Evolutionary conservation across 164 flowering plant species (phyloP), one percentile per base, ranked within the genome.

Genomic region (Vitis labrusca): DNA sequence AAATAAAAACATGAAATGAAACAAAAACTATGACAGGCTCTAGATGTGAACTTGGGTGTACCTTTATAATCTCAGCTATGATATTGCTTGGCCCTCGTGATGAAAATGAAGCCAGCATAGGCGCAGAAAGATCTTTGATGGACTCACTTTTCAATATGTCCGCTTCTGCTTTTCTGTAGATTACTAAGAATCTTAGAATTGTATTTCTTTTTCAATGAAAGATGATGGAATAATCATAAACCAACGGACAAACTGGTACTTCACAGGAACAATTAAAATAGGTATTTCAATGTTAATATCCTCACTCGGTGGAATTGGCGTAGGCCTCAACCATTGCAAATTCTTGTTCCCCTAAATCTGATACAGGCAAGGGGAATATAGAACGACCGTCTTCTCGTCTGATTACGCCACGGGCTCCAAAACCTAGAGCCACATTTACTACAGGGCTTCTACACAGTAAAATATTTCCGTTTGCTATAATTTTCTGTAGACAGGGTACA

Each of bases 381-480:
- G 1, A 8, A 15, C 70, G 8, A 54, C 30, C 59, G 55, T 67
- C 74, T 11, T 49, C 0, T 23, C 1, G 8, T 2, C 13, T 0
- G 12, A 82, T 72, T 8, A 51, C 1, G 0, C 80, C 85, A 2
- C 57, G 5, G 1, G 78, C 85, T 48, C 82, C 80, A 50, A 44
- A 66, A 23, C 15, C 9, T 0, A 4, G 1, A 57, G 78, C 72
- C 10, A 59, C 80, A 2, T 2, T 0, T 23, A 23, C 2, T 23
- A 23, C 27, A 23, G 27, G 27, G 27, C 27, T 1, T 23, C 27
- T 23, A 23, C 27, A 23, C 2, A 23, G 27, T 23, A 23, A 23
- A 23, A 23, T 23, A 23, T 23, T 23, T 23, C 27, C 27, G 27
- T 23, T 23, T 23, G 27, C 27, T 1, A 23, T 23, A 23, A 23